Evolutionary conservation across 2,329 filamentous ascomycete species (phyloP).

Genomic region (Neobulgaria alba): DNA sequence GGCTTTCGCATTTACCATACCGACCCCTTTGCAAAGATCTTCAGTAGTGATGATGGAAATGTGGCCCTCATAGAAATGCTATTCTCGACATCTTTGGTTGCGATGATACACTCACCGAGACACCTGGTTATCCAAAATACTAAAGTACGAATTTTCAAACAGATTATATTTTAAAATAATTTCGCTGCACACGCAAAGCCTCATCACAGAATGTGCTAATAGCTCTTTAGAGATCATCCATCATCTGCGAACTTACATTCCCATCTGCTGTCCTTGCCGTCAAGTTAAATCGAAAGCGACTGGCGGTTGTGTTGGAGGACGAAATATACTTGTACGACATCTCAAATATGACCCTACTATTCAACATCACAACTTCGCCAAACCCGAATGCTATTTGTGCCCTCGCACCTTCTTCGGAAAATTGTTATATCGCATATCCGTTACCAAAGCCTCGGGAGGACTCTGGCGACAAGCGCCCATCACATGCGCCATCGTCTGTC

Average conservation of each 20-base stretch:
- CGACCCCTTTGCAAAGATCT: slow-evolving; percentile 91
- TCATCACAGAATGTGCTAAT: too few relatives aligned
- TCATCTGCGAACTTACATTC: slow-evolving; percentile 98
- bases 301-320: slow-evolving; percentile 89
- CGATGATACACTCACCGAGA: slow-evolving; percentile 82
- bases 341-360: slow-evolving; percentile 91
- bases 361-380: slow-evolving; percentile 87
- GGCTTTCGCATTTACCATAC: slow-evolving; percentile 96
- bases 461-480: slow-evolving; percentile 48
- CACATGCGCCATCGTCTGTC: slow-evolving; percentile 77
- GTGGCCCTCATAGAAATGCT: slow-evolving; percentile 97
- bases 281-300: slow-evolving; percentile 84
- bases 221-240: slow-evolving; percentile 49
- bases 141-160: slow-evolving; percentile 51
- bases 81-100: slow-evolving; percentile 94
- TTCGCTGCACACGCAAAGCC: too few relatives aligned
- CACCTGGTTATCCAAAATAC: slow-evolving; percentile 96
- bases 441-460: slow-evolving; percentile 66
- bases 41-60: slow-evolving; percentile 89
- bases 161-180: not conserved
- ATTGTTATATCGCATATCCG: slow-evolving; percentile 92
- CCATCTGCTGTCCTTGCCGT: slow-evolving; percentile 93
- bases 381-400: slow-evolving; percentile 89
- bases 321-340: slow-evolving; percentile 99
- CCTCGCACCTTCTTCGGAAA: slow-evolving; percentile 86